Base-by-base conservation (phyloP, 2,329 filamentous ascomycete genomes). In the Calonectria multiphialidica region DNA sequence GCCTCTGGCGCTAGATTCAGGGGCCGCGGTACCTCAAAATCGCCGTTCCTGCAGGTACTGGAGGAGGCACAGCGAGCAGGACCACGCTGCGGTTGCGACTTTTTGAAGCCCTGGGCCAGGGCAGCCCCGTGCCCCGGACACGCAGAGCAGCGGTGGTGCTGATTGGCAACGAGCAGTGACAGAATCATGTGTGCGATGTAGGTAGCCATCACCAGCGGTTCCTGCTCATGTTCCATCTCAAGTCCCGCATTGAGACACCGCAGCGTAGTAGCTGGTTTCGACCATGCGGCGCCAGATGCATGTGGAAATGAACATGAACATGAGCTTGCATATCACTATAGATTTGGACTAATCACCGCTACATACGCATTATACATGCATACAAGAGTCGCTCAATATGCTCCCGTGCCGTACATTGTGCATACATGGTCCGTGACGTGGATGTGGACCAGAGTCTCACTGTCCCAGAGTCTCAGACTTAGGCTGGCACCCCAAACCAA, bases 31-130 rank as follows among this genome's bases (percentile, higher is more conserved):
- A 76, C 76, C 70, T 75, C 49, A 71, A 67, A 72, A 71, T 49
- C 74, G 74, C 75, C 77, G 80, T 80, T 81, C 80, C 80, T 81
- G 80, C 80, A 80, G 78, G 80, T 80, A 76, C 72, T 71, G 50
- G 68, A 72, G 71, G 47, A 59, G 45, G 30, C 37, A 50, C 53
- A 68, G 49, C 61, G 59, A 69, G 53, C 18, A 23, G 33, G 30
- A 21, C 35, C n/a, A 37, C 30, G 53, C 30, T 57, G 53, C n/a
- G n/a, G 53, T 57, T 57, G 53, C 53, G 53, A 57, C 33, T 50
- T 57, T 50, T 57, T 57, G 53, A 7, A n/a, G 53, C 30, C 10
- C 53, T 21, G 33, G 30, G n/a, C 15, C 53, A 37, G n/a, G 30
- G n/a, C n/a, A 57, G 37, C 30, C 53, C 33, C 35, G 53, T 37